A percentile compares a stretch with the other conserved stretches of the same genome.
phyloP scores from a whole-genome alignment of 129 eudicot species.

The sunflower (Helianthus annuus) region HanXRQr2.0-SUNRISE NC_035438.2:4443949-4444448 shows the following conservation, averaged over 20 bases:
- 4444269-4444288: conserved; percentile 81
- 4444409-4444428: conserved; percentile 76
- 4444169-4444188: conserved; percentile 83
- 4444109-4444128: conserved; percentile 75
- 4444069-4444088: conserved; percentile 88
- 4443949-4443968: background rate
- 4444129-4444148: conserved; percentile 88
- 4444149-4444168: conserved; percentile 92
- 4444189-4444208: conserved; percentile 83
- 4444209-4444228: conserved; percentile 84
- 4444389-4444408: conserved; percentile 63
- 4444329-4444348: conserved; percentile 59
- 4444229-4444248: conserved; percentile 87
- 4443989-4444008: conserved; percentile 81
- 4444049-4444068: conserved; percentile 92
- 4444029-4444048: conserved; percentile 66
- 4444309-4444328: conserved; percentile 49
- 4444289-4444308: conserved; percentile 74
- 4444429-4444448: conserved; percentile 86
- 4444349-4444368: conserved; percentile 84
- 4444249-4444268: conserved; percentile 83
- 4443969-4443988: conserved; percentile 2
- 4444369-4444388: conserved; percentile 70
- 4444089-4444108: conserved; percentile 63
- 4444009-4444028: conserved; percentile 86